A percentile compares a stretch with the other conserved stretches of the same genome.
phyloP scores from a whole-genome alignment of 495 filamentous ascomycete genomes.

The Tetracladium setigerum region DNA sequence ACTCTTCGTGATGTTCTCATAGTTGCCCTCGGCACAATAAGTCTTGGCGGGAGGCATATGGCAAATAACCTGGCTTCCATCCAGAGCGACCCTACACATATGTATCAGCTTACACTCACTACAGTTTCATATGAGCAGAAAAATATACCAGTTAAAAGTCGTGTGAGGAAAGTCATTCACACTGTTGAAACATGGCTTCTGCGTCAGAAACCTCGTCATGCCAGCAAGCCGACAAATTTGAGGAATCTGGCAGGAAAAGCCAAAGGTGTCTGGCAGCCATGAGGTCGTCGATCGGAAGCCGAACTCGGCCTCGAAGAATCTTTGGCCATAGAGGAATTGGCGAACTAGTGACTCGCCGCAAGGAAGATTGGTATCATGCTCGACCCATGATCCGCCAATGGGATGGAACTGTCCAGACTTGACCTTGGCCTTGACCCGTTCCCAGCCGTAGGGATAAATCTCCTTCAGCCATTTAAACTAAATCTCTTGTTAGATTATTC shows the following conservation, averaged over 20 bases:
- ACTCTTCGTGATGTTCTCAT: constrained; percentile 67
- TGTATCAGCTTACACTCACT: too few species aligned
- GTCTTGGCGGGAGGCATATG: constrained; percentile 73
- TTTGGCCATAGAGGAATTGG: constrained; percentile 68
- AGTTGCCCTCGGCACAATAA: constrained; percentile 63
- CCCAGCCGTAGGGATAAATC: constrained; percentile 60
- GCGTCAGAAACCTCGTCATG: constrained; percentile 73
- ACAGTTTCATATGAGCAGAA: background rate
- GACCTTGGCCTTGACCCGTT: constrained; percentile 67
- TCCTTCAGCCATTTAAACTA: constrained; percentile 68
- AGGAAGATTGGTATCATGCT: constrained; percentile 75
- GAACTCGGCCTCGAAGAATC: constrained; percentile 69
- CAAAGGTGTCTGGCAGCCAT: constrained; percentile 74
- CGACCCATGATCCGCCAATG: constrained; percentile 75
- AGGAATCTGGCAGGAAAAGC: constrained; percentile 68
- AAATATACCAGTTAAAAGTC: constrained; percentile 57
- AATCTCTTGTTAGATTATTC: too few species aligned
- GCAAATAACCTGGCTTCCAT: constrained; percentile 73
- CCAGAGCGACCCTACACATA: constrained; percentile 59
- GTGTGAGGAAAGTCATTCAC: constrained; percentile 81
- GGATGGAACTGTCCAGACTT: constrained; percentile 69
- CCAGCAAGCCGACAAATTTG: constrained; percentile 66
- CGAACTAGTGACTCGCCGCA: constrained; percentile 67
- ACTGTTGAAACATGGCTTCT: constrained; percentile 62
- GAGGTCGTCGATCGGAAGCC: constrained; percentile 64